A percentile compares a stretch with the other conserved stretches of the same genome.
Evolutionary conservation across 2,329 filamentous ascomycete species (phyloP).

Genomic region (Bipolaris gigantea): DNA sequence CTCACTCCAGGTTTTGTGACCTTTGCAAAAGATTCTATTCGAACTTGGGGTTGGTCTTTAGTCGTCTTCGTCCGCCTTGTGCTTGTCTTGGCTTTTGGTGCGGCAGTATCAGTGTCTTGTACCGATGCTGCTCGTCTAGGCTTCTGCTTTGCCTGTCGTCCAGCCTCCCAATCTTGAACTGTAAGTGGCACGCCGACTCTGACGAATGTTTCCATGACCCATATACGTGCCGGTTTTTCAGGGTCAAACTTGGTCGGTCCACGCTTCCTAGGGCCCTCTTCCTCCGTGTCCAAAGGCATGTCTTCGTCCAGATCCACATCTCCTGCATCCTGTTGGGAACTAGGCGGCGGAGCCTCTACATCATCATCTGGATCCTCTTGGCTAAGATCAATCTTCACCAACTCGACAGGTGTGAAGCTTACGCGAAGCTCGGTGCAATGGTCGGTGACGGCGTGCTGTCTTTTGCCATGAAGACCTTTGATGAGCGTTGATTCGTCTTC

Average conservation of each 20-base stretch:
- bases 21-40: conserved; percentile 38
- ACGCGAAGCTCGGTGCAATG: conserved; percentile 75
- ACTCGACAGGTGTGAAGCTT: conserved; percentile 71
- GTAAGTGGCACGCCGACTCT: conserved; percentile 66
- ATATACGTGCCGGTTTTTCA: conserved; percentile 64
- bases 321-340: conserved; percentile 21
- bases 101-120: conserved; percentile 24
- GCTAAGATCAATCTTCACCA: conserved; percentile 77
- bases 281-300: conserved; percentile 40
- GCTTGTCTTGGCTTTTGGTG: conserved; percentile 24
- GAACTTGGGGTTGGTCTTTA: conserved; percentile 20
- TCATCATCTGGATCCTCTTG: conserved; percentile 74
- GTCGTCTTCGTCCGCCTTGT: conserved; percentile 28
- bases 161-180: conserved; percentile 65
- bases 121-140: conserved; percentile 26
- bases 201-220: conserved; percentile 68
- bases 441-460: conserved; percentile 75
- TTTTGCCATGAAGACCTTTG: conserved; percentile 65
- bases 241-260: conserved; percentile 63
- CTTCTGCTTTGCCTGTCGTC: conserved; percentile 25
- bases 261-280: conserved; percentile 50
- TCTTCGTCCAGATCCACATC: conserved; percentile 42
- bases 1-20: conserved; percentile 41
- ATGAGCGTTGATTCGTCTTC: conserved; percentile 60
- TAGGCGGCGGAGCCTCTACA: conserved; percentile 38